Percentiles rank a stretch among this genome's conserved stretches.
Evolutionary conservation across 2,329 filamentous ascomycete genomes (phyloP).

Genomic region (Pseudogymnoascus sp.): DNA sequence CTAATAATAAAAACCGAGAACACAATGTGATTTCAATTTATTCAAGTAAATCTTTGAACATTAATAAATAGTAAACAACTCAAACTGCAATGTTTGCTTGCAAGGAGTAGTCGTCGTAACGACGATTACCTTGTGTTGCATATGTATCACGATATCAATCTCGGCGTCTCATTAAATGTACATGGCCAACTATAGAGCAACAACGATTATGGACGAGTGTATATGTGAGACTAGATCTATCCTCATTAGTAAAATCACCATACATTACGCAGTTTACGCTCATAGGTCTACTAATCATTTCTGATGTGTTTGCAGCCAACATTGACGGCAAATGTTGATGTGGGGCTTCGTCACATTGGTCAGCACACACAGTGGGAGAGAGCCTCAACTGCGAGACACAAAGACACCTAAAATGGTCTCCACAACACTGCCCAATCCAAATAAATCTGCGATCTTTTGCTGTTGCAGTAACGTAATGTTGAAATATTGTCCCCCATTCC

Average conservation of each 20-base stretch:
- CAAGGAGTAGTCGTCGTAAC: neutral
- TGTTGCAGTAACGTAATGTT: no score
- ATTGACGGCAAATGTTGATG: neutral
- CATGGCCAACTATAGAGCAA: neutral
- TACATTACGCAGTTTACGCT: no score
- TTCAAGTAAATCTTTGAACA: neutral
- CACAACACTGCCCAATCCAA: neutral
- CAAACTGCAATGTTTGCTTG: neutral
- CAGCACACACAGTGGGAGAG: neutral
- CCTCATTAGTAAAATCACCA: no score
- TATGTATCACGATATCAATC: neutral
- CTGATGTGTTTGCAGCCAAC: neutral
- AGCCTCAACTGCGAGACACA: neutral
- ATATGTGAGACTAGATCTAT: neutral
- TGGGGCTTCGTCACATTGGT: neutral
- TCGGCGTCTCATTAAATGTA: neutral
- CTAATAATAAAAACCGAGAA: neutral
- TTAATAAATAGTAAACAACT: neutral
- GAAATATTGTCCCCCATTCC: neutral
- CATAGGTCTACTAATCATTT: neutral
- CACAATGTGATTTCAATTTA: neutral
- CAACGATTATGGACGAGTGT: neutral
- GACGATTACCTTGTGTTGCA: neutral
- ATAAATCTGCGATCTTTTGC: neutral
- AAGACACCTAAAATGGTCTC: neutral